Conservation (phyloP, 2,329 filamentous ascomycete genomes). For the Exophiala phaeomuriformis region DNA sequence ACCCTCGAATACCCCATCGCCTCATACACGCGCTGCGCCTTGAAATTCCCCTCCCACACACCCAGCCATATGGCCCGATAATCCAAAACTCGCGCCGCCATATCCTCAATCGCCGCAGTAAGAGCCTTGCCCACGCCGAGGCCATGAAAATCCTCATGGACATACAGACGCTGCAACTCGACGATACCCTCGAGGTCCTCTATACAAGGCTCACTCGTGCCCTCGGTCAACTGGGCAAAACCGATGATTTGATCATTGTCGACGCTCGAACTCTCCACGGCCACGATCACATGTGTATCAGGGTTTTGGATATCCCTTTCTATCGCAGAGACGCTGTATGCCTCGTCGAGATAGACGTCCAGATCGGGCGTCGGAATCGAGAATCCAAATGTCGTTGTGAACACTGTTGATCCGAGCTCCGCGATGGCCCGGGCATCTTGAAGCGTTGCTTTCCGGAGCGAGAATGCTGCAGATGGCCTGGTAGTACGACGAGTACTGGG, state of each 20-base stretch:
- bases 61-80: slow-evolving; percentile 20
- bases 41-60: slow-evolving; percentile 25
- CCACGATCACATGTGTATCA: slow-evolving; percentile 18
- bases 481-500: background rate
- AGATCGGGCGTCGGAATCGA: slow-evolving; percentile 21
- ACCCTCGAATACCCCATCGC: slow-evolving; percentile 15
- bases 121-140: slow-evolving; percentile 13
- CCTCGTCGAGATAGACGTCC: slow-evolving; percentile 15
- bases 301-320: slow-evolving; percentile 12
- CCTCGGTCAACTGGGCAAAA: slow-evolving; percentile 21
- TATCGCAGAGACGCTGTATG: slow-evolving; percentile 16
- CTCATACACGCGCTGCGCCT: slow-evolving; percentile 21
- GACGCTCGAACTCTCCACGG: slow-evolving; percentile 11
- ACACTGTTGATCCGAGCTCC: slow-evolving; percentile 18
- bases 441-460: slow-evolving; percentile 11
- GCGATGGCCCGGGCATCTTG: slow-evolving; percentile 17
- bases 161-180: slow-evolving; percentile 23
- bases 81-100: slow-evolving; percentile 9
- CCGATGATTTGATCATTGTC: slow-evolving; percentile 10
- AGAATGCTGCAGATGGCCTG: background rate
- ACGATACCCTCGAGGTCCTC: slow-evolving; percentile 10
- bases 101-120: slow-evolving; percentile 4
- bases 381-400: slow-evolving; percentile 21
- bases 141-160: slow-evolving; percentile 15
- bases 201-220: slow-evolving; percentile 20